phyloP scores from a whole-genome alignment of 202 grass and related monocot genomes.

The Alloteropsis angusta region DNA sequence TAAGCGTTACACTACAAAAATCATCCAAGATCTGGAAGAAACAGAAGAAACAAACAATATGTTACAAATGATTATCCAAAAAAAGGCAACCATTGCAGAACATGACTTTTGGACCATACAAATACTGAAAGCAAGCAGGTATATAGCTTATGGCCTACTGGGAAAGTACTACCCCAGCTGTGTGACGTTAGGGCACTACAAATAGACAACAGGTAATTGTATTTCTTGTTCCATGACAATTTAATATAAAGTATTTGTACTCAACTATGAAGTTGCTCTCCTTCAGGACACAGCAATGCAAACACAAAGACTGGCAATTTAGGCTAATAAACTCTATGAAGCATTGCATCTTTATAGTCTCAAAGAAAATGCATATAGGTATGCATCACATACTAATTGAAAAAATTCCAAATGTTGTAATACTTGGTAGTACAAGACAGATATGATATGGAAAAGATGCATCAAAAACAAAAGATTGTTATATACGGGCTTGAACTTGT shows the following conservation, averaged over 20 bases:
- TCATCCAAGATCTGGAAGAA: not conserved
- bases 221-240: not conserved
- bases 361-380: not conserved
- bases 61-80: not conserved
- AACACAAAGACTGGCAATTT: too few relatives aligned
- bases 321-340: too few relatives aligned
- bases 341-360: too few relatives aligned
- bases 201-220: not conserved
- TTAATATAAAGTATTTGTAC: not conserved
- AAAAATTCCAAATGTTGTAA: not conserved
- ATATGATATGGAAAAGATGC: not conserved
- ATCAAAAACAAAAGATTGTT: not conserved
- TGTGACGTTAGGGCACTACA: not conserved
- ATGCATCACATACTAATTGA: not conserved
- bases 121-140: not conserved
- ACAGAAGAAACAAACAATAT: not conserved
- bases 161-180: not conserved
- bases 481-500: not conserved
- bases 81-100: not conserved
- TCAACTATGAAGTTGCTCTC: not conserved
- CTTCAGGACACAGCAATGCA: not conserved
- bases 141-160: not conserved
- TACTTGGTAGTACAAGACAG: not conserved
- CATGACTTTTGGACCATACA: conserved; percentile 4
- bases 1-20: not conserved